Base-by-base conservation (phyloP, 768 basidiomycete genomes). In the Macrolepiota dolichaula region DNA sequence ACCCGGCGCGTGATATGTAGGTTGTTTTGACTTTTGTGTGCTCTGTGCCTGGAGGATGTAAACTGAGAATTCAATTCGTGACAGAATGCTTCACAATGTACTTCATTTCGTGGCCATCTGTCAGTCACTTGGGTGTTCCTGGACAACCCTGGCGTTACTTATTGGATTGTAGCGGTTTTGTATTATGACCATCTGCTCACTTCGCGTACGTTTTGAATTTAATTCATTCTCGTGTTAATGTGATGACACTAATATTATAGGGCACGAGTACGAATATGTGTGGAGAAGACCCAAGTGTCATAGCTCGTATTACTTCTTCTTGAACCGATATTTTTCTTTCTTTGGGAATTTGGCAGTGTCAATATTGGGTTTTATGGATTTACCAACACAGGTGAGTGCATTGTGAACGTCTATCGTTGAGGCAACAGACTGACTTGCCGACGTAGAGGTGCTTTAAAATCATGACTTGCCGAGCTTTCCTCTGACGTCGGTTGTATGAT, bases 301-400 rank as follows among this genome's bases (percentile, higher is more conserved):
- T 11, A 77, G 79, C 56, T 72, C 79, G 1, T 73, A 74, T 35
- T 73, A 77, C 65, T 85, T 85, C 68, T 77, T 81, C 52, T 52
- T 80, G 36, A 81, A 82, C 62, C 80, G 83, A 3, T 85, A 85
- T 59, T 63, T 80, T 27, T 73, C 79, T 1, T 72, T 81, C 51
- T 68, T 80, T 15, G 78, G 76, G 32, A 76, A 75, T 51, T 65
- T 77, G 13, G 65, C 63, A 7, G 71, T 74, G n/a, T 64, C 68
- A 2, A 59, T 72, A 15, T 64, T 76, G 36, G 70, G 64, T 3
- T 74, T 76, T 62, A 64, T 68, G 27, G 50, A 62, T 40, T 50
- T 53, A 35, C n/a, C 38, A 57, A 35, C 53, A 63, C 61, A 65
- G 66, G 64, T 69, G 42, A 54, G 66, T 24, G 50, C 0, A 24